Base-by-base conservation (phyloP, 169 alveolate genomes). In the Plasmodium cynomolgi region DNA sequence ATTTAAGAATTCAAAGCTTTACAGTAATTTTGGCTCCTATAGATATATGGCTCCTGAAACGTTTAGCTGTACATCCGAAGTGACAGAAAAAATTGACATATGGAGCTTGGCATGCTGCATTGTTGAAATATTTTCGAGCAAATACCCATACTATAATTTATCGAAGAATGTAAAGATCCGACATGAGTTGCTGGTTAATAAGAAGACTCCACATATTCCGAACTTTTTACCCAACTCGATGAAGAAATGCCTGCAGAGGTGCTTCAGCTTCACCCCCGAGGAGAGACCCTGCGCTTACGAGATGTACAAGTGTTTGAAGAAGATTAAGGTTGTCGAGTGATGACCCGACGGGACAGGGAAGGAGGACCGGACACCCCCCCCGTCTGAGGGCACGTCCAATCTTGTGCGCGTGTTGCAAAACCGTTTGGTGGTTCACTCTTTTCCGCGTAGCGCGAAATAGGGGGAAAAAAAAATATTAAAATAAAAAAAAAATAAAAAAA, bases 41-140 rank as follows among this genome's bases (percentile, higher is more conserved):
- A 79, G 94, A 74, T 90, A 90, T 81, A 90, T 90, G 94, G 94
- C 94, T n/a, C 94, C 94, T 29, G 94, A 90, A 68, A 90, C 91
- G 0, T 90, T 90, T 81, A 81, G 91, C 34, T 81, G 94, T 29
- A 81, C 94, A 23, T 72, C 91, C 0, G 94, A 81, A 81, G 91
- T 90, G 20, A 80, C 90, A 2, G 94, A 90, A 56, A 90, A 90
- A 47, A 81, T 90, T 41, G 94, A 90, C 33, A 90, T 90, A 29
- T 90, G 94, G 94, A 90, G 94, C 29, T 39, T 81, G 34, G 94
- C 94, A 8, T 90, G 94, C 73, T 90, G 94, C 56, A 74, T 90
- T 34, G 82, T 81, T 9, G 94, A 90, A 80, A 90, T 90, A 80
- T 90, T 90, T 90, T 81, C 91, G 20, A 81, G 94, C 73, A 90